Percentiles rank a stretch among this genome's conserved stretches.
Evolutionary conservation across 2,329 filamentous ascomycete genomes (phyloP).

Genomic region (Elsinoe batatas): DNA sequence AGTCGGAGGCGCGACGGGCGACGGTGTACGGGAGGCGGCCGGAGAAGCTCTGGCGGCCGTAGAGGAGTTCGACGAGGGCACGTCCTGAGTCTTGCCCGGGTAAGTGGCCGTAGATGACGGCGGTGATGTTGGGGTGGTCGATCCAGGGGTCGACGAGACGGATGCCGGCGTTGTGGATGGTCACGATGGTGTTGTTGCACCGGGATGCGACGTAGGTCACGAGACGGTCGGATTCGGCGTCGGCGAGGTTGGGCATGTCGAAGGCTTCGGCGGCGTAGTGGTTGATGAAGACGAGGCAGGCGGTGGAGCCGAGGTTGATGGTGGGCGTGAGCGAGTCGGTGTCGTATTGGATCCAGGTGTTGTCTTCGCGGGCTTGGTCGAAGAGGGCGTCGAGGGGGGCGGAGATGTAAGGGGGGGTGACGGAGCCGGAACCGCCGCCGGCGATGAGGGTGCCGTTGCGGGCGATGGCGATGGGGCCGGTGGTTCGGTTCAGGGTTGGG

Average conservation of each 20-base stretch:
- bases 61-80: conserved; percentile 23
- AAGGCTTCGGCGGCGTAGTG: conserved; percentile 21
- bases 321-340: conserved; percentile 20
- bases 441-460: conserved; percentile 23
- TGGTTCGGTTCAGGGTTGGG: background rate
- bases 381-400: conserved; percentile 23
- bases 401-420: conserved; percentile 19
- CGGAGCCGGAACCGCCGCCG: conserved; percentile 24
- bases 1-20: conserved; percentile 24
- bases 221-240: conserved; percentile 22
- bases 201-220: conserved; percentile 23
- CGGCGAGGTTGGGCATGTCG: conserved; percentile 22
- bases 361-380: conserved; percentile 20
- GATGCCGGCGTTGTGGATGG: conserved; percentile 25
- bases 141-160: conserved; percentile 24
- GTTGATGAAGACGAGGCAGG: conserved; percentile 27
- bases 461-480: conserved; percentile 17
- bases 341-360: conserved; percentile 20
- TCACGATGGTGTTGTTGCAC: conserved; percentile 25
- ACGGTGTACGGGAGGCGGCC: conserved; percentile 26
- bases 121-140: conserved; percentile 25
- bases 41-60: conserved; percentile 23
- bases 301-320: conserved; percentile 19
- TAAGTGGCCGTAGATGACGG: conserved; percentile 23
- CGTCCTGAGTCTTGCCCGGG: conserved; percentile 24